Percentiles rank a stretch among this genome's conserved stretches.
Evolutionary conservation across 768 basidiomycete species (phyloP).

Genomic region (Phylloporus rhodoxanthus): DNA sequence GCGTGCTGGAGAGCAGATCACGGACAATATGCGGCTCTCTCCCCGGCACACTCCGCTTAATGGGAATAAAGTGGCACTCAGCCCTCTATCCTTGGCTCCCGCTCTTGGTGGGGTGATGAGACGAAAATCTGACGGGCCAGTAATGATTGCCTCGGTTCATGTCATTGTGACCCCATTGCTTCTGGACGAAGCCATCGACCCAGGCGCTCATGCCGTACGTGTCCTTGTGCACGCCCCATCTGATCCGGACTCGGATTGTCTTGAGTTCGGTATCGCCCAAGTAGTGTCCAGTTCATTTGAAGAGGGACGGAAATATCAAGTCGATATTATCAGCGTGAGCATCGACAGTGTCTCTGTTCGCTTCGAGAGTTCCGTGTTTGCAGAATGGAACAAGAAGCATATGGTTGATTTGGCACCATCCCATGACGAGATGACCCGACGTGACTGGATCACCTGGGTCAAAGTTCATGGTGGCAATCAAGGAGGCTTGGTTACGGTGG

Average conservation of each 20-base stretch:
- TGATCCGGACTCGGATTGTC: constrained; percentile 59
- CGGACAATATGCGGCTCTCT: constrained; percentile 17
- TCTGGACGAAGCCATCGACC: constrained; percentile 19
- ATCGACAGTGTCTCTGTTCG: constrained; percentile 61
- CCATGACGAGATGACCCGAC: constrained; percentile 50
- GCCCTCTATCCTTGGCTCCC: constrained; percentile 9
- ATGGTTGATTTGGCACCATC: constrained; percentile 35
- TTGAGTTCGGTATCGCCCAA: constrained; percentile 69
- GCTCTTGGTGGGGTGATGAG: constrained; percentile 30
- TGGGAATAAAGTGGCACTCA: constrained; percentile 13
- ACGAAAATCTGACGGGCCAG: constrained; percentile 47
- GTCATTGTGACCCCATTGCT: constrained; percentile 50
- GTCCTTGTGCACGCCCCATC: constrained; percentile 51
- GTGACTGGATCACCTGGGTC: constrained; percentile 63
- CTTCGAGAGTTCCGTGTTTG: constrained; percentile 46
- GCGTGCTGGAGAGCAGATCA: constrained; percentile 17
- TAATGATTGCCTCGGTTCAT: constrained; percentile 56
- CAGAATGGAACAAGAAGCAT: constrained; percentile 32
- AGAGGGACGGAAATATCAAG: constrained; percentile 33
- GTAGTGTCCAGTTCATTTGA: constrained; percentile 19
- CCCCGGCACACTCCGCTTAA: constrained; percentile 19
- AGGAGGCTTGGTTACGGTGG: constrained; percentile 49
- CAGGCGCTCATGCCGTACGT: constrained; percentile 55
- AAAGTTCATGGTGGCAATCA: constrained; percentile 50
- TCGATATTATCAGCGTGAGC: constrained; percentile 50